Conservation (phyloP, 1,284 basidiomycete species). For the Puccinia brachypodii region DNA sequence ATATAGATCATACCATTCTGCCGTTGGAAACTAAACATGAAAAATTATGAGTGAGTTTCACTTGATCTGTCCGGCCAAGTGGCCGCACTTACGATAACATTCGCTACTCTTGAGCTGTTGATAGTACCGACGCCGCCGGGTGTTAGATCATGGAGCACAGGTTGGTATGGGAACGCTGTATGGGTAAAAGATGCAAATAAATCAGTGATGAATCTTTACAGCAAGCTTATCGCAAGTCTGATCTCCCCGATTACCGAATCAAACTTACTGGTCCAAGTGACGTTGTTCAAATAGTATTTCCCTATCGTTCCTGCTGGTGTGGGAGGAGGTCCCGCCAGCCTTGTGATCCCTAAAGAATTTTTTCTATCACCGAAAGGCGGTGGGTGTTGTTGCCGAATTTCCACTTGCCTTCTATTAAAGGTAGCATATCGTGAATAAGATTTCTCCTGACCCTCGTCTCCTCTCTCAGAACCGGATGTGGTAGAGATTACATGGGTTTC, state of each 20-base stretch:
- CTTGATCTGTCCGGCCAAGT: neutral
- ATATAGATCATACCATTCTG: slow-evolving; percentile 47
- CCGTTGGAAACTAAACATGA: slow-evolving; percentile 21
- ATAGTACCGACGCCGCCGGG: slow-evolving; percentile 10
- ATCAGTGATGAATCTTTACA: neutral
- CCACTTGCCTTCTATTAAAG: neutral
- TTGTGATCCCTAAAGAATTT: neutral
- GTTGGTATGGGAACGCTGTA: slow-evolving; percentile 40
- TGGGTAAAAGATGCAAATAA: neutral
- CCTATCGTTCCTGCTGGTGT: slow-evolving; percentile 16
- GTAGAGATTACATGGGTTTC: neutral
- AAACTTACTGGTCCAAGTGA: slow-evolving; percentile 32
- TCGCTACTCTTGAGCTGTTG: slow-evolving; percentile 37
- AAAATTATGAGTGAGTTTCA: neutral
- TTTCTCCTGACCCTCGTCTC: neutral
- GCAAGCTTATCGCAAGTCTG: neutral
- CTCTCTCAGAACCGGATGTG: neutral
- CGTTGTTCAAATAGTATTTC: slow-evolving; percentile 37
- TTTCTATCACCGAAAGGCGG: neutral
- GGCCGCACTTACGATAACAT: slow-evolving; percentile 21
- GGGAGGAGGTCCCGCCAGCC: slow-evolving; percentile 16
- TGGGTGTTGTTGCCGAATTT: neutral
- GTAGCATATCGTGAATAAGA: neutral
- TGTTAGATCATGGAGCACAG: slow-evolving; percentile 38
- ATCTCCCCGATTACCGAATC: neutral